phyloP scores from a whole-genome alignment of 2,329 filamentous ascomycete species.

The Cercospora brassicicola region DNA sequence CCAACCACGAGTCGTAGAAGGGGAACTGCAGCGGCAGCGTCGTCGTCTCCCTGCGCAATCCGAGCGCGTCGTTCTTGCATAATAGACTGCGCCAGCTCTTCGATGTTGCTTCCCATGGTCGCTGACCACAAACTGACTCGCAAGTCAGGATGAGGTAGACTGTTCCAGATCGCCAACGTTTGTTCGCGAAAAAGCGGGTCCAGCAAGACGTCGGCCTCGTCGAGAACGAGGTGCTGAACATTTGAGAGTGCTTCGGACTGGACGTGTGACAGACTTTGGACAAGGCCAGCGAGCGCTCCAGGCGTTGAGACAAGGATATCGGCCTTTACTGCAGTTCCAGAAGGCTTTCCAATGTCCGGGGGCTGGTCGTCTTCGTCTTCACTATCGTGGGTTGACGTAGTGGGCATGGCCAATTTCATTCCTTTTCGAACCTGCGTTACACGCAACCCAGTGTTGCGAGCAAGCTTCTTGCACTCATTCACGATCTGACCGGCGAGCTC shows the following conservation, averaged over 20 bases:
- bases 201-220: slow-evolving; percentile 93
- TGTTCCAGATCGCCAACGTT: slow-evolving; percentile 79
- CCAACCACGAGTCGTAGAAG: slow-evolving; percentile 89
- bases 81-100: slow-evolving; percentile 71
- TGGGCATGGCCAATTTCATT: slow-evolving; percentile 60
- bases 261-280: slow-evolving; percentile 53
- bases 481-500: slow-evolving; percentile 54
- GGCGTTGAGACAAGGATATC: slow-evolving; percentile 82
- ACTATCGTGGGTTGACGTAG: slow-evolving; percentile 43
- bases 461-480: slow-evolving; percentile 78
- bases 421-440: slow-evolving; percentile 82
- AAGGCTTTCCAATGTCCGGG: slow-evolving; percentile 14
- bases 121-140: slow-evolving; percentile 88
- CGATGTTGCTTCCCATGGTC: slow-evolving; percentile 92
- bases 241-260: slow-evolving; percentile 44
- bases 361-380: slow-evolving; percentile 29
- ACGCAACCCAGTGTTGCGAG: slow-evolving; percentile 72
- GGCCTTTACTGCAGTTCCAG: slow-evolving; percentile 62
- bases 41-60: slow-evolving; percentile 22
- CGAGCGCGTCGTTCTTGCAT: slow-evolving; percentile 54
- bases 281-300: slow-evolving; percentile 71
- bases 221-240: slow-evolving; percentile 74
- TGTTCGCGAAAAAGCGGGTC: slow-evolving; percentile 89
- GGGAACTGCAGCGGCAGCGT: slow-evolving; percentile 38
- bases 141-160: slow-evolving; percentile 69